Base-by-base conservation (phyloP, 2,329 filamentous ascomycete species). In the Fonsecaea erecta region DNA sequence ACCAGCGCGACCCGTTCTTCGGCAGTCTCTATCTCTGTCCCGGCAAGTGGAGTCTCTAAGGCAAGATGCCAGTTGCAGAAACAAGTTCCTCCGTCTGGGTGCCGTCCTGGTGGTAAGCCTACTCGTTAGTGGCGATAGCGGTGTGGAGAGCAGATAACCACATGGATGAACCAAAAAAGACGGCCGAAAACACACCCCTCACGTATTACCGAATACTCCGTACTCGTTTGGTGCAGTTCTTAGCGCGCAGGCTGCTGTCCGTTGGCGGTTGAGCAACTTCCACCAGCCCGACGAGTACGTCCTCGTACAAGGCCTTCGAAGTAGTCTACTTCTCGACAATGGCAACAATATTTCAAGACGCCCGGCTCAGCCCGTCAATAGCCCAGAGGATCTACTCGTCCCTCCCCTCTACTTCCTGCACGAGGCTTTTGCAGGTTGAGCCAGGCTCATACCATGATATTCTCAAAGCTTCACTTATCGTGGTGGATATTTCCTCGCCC, bases 331-430 rank as follows among this genome's bases (percentile, higher is more conserved):
- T 53, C 12, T 53, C 24, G 52, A 34, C 52, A 34, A 53, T 53
- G 52, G 52, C 16, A 53, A 32, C 52, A 30, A 53, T 53, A 53
- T 53, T 53, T 11, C 52, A 53, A 26, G 52, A 53, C 26, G 52
- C 52, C 52, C 52, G 26, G 8, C 52, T 53, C 32, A 32, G 14
- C 18, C 26, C 52, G 5, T 53, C 52, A 28, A 53, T 34, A 30
- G 52, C 52, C 6, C 11, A 34, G 32, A 53, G 34, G 52, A 32
- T 53, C 21, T 53, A 53, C 18, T 53, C 52, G 4, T 16, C 52
- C 6, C 52, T 53, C 1, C 52, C 52, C 9, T 53, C 52, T 8
- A 5, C 52, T n/a, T 53, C 52, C 12, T 53, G 26, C 12, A 53
- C 52, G 21, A 30, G 52, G 14, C n/a, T 53, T 6, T 9, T 53